Evolutionary conservation across 164 flowering plant genomes (phyloP).

Genomic region (Vitis rotundifolia): DNA sequence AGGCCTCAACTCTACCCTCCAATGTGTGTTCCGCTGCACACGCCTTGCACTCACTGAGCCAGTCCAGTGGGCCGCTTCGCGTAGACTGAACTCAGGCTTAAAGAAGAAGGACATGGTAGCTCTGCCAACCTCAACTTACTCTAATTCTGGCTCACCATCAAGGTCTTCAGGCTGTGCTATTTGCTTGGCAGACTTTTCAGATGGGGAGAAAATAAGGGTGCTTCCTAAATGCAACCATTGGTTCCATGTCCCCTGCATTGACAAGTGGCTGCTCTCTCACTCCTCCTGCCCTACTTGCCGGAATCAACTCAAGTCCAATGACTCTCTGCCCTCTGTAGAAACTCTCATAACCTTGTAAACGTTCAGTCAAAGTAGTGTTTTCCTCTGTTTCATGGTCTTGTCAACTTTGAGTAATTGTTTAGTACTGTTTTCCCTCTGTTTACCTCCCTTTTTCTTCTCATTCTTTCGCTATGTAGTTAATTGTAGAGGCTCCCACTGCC

Average conservation of each 20-base stretch:
- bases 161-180: constrained; percentile 29
- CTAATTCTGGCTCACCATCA: constrained; percentile 8
- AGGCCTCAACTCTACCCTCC: constrained; percentile 37
- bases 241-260: constrained; percentile 41
- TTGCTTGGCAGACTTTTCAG: constrained; percentile 35
- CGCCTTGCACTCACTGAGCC: constrained; percentile 29
- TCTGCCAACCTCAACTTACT: constrained; percentile 36
- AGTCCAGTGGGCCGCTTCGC: constrained; percentile 24
- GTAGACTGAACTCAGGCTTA: constrained; percentile 26
- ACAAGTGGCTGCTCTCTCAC: constrained; percentile 40
- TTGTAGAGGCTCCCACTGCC: too few relatives aligned
- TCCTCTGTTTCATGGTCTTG: too few relatives aligned
- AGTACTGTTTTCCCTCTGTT: too few relatives aligned
- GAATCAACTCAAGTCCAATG: constrained; percentile 12
- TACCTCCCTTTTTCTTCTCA: too few relatives aligned
- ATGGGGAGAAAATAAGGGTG: constrained; percentile 32
- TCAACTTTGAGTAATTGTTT: too few relatives aligned
- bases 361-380: too few relatives aligned
- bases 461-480: too few relatives aligned
- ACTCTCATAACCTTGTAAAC: constrained; percentile 12
- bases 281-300: constrained; percentile 50
- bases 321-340: constrained; percentile 4
- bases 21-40: constrained; percentile 34
- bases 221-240: constrained; percentile 39
- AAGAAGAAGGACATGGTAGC: constrained; percentile 38